phyloP scores from a whole-genome alignment of 2,329 filamentous ascomycete genomes.

The Fusarium tricinctum region DNA sequence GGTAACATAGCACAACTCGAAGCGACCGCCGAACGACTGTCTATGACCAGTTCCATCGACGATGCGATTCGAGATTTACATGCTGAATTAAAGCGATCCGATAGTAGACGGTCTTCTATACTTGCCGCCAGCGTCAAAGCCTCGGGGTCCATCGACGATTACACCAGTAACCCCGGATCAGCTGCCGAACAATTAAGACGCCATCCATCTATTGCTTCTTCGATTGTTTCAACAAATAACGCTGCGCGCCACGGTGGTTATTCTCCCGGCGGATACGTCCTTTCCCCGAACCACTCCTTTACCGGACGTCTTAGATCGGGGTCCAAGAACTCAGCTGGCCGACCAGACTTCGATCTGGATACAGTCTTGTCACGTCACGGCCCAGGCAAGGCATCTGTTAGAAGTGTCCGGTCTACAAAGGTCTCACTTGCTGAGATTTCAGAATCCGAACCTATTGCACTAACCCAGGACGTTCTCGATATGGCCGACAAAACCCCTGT shows the following conservation, averaged over 20 bases:
- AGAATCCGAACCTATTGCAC: conserved; percentile 67
- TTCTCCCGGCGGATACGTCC: conserved; percentile 76
- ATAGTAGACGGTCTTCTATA: conserved; percentile 75
- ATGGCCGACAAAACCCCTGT: conserved; percentile 64
- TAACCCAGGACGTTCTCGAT: conserved; percentile 67
- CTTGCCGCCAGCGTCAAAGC: conserved; percentile 63
- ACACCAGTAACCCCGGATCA: conserved; percentile 42
- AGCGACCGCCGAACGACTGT: conserved; percentile 80
- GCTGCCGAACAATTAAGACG: conserved; percentile 54
- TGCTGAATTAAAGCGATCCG: conserved; percentile 77
- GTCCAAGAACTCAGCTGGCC: conserved; percentile 63
- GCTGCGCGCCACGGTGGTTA: conserved; percentile 78
- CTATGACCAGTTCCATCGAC: conserved; percentile 80
- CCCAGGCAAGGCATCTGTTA: conserved; percentile 67
- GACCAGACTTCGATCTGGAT: conserved; percentile 59
- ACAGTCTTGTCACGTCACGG: conserved; percentile 64
- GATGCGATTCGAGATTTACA: conserved; percentile 82
- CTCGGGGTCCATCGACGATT: conserved; percentile 53
- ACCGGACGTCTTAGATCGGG: conserved; percentile 69
- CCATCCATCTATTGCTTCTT: conserved; percentile 65
- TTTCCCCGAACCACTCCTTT: conserved; percentile 75
- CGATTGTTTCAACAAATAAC: conserved; percentile 78
- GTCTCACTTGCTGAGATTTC: conserved; percentile 69
- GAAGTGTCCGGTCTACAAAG: conserved; percentile 65
- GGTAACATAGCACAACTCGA: conserved; percentile 81